Conservation (phyloP, 805 yeast species). For the Saturnispora sanitii region DNA sequence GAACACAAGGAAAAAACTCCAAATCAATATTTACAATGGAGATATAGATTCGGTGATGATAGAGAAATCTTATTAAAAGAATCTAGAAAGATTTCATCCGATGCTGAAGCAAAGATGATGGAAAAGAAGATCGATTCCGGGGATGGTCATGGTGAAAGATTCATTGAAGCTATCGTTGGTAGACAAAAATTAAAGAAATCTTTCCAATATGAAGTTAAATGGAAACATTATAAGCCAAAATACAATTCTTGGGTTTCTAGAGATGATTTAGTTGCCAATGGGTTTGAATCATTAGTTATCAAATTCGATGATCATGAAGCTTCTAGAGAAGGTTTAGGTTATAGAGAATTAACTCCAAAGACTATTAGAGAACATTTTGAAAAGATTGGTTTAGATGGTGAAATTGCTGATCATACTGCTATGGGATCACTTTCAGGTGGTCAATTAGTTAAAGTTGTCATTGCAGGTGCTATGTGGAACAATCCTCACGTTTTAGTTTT, state of each 20-base stretch:
- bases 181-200: slow-evolving; percentile 94
- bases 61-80: slow-evolving; percentile 93
- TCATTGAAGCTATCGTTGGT: slow-evolving; percentile 90
- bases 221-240: slow-evolving; percentile 88
- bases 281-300: slow-evolving; percentile 85
- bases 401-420: slow-evolving; percentile 96
- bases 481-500: slow-evolving; percentile 93
- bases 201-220: slow-evolving; percentile 93
- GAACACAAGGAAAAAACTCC: slow-evolving; percentile 97
- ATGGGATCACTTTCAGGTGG: slow-evolving; percentile 96
- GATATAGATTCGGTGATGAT: slow-evolving; percentile 96
- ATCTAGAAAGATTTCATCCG: slow-evolving; percentile 72
- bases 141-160: slow-evolving; percentile 80
- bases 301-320: slow-evolving; percentile 99
- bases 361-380: slow-evolving; percentile 95
- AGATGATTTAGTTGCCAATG: slow-evolving; percentile 70
- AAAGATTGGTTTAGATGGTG: slow-evolving; percentile 95
- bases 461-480: slow-evolving; percentile 99
- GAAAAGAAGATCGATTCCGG: slow-evolving; percentile 65
- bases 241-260: slow-evolving; percentile 90
- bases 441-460: slow-evolving; percentile 94
- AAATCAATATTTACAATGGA: slow-evolving; percentile 96
- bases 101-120: slow-evolving; percentile 67
- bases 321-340: slow-evolving; percentile 97
- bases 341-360: slow-evolving; percentile 85